Evolutionary conservation across 1,284 basidiomycete genomes (phyloP).

Genomic region (Papiliotrema flavescens): DNA sequence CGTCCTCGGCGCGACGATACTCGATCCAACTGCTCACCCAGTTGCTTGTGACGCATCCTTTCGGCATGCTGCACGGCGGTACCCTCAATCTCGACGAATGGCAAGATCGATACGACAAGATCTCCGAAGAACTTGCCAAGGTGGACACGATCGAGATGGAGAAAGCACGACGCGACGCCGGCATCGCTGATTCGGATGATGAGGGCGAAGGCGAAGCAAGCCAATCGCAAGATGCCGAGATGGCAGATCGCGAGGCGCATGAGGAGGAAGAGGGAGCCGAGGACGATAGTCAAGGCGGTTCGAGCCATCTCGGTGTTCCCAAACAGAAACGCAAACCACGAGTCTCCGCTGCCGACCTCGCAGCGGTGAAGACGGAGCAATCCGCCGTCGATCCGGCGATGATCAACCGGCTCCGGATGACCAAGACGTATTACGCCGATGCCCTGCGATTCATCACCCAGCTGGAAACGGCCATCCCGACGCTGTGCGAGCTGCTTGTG

Average conservation of each 20-base stretch:
- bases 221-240: constrained; percentile 42
- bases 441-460: constrained; percentile 80
- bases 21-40: constrained; percentile 74
- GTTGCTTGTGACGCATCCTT: constrained; percentile 86
- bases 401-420: constrained; percentile 68
- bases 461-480: constrained; percentile 74
- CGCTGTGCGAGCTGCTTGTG: constrained; percentile 73
- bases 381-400: constrained; percentile 61
- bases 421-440: constrained; percentile 83
- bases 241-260: constrained; percentile 31
- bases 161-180: constrained; percentile 43
- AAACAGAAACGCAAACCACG: constrained; percentile 58
- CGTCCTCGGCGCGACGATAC: constrained; percentile 77
- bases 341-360: constrained; percentile 60
- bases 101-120: constrained; percentile 62
- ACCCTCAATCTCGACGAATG: constrained; percentile 70
- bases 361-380: constrained; percentile 61
- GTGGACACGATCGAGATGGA: constrained; percentile 57
- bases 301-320: constrained; percentile 17
- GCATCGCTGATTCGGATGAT: constrained; percentile 56
- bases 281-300: constrained; percentile 7
- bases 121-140: constrained; percentile 58
- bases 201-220: constrained; percentile 38
- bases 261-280: constrained; percentile 31
- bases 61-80: constrained; percentile 79